A percentile compares a stretch with the other conserved stretches of the same genome.
These are phyloP conservation scores for Picochlorum sp. DNA, from an alignment of 139 green algal genomes.

Conservation along the genomic window DNA sequence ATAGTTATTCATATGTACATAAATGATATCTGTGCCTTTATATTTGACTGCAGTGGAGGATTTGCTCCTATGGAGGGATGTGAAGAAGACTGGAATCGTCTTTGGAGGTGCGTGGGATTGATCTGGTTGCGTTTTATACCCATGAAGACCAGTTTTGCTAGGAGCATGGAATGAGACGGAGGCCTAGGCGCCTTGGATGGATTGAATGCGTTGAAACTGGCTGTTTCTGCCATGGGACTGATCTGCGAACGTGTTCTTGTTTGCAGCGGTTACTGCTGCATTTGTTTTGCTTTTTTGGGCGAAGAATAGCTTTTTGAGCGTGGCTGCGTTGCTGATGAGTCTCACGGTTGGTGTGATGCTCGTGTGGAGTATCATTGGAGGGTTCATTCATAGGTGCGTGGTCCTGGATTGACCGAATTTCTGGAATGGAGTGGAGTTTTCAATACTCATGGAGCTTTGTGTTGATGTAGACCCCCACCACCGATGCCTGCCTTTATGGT, in stretches of 20 bases:
- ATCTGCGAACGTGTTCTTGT: background rate
- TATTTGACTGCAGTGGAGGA: constrained; percentile 32
- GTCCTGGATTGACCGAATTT: background rate
- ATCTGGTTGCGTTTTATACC: too few relatives aligned
- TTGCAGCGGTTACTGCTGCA: constrained; percentile 14
- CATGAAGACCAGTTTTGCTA: too few relatives aligned
- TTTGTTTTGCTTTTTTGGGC: constrained; percentile 38
- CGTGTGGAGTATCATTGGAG: constrained; percentile 31
- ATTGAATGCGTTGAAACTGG: background rate
- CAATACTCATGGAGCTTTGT: background rate
- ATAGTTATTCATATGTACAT: too few relatives aligned
- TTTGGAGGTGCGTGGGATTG: constrained; percentile 20
- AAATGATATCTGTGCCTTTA: too few relatives aligned
- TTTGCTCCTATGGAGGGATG: constrained; percentile 48
- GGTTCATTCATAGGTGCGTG: constrained; percentile 14
- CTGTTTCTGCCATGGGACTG: background rate
- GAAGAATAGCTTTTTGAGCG: constrained; percentile 15
- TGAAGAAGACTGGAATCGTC: constrained; percentile 22
- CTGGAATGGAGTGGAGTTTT: background rate
- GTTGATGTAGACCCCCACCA: constrained; percentile 16
- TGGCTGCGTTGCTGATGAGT: constrained; percentile 19
- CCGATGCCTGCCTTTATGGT: constrained; percentile 25
- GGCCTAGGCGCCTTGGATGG: too few relatives aligned
- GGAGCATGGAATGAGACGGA: too few relatives aligned
- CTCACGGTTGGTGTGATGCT: constrained; percentile 22